Base-by-base conservation (phyloP, 768 basidiomycete species). In the Phallus indusiatus region DNA sequence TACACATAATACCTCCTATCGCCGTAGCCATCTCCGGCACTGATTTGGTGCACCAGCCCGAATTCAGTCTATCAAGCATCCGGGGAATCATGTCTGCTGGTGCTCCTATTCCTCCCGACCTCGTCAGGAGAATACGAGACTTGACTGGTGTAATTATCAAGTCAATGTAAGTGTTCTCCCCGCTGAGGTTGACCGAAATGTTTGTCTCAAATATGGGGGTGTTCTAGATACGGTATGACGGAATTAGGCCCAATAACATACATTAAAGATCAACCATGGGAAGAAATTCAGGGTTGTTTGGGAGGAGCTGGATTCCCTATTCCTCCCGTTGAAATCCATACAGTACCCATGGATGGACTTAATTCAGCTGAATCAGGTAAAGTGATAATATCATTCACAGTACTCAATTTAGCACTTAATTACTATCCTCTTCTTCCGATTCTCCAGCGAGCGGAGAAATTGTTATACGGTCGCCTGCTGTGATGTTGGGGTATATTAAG, bases 401-500 rank as follows among this genome's bases (percentile, higher is more conserved):
- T 28, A 28, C 28, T 28, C 28, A 28, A 28, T 6, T 24, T 36
- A 17, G 14, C n/a, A 20, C 16, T 7, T 55, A 46, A 8, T 8
- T 50, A 50, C 21, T 42, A 2, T 56, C 24, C 17, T 47, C 16
- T 56, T 47, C 42, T 46, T 46, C 36, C 35, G 47, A 7, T 56
- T 12, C 14, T 17, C 36, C 8, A 18, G 22, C 21, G 10, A 37
- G 20, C n/a, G 55, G 55, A 12, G 55, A 42, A 21, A 56, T 56
- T 50, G 55, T 56, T 24, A 2, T 56, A 22, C 34, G 42, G 5
- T 58, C 59, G 5, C 65, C 65, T 10, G 42, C 60, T 17, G 54
- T 65, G 17, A 60, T 62, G 6, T 53, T 58, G 54, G 65, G 65
- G 11, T 66, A 66, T 33, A 53, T 42, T 37, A 61, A 64, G 16